Evolutionary conservation across 1,139 yeast species (phyloP).

Genomic region (Lodderomyces elongisporus): DNA sequence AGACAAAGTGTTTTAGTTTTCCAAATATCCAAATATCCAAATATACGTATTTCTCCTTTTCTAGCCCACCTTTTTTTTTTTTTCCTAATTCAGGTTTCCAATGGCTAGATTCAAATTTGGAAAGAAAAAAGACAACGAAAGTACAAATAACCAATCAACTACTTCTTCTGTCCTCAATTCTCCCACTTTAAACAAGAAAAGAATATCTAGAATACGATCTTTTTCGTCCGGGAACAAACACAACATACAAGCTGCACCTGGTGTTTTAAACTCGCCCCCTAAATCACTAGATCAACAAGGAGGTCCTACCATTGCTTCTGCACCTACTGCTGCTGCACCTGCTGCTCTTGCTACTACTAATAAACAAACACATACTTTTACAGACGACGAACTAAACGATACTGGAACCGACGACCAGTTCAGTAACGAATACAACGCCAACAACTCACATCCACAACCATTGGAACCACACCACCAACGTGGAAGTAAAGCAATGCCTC

Average conservation of each 20-base stretch:
- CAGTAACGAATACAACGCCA: neutral
- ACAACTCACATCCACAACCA: neutral
- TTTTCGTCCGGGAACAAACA: no score
- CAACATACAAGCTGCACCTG: neutral
- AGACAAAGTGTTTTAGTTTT: no score
- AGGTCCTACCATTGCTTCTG: constrained; percentile 2
- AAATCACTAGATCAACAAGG: no score
- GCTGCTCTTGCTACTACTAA: constrained; percentile 1
- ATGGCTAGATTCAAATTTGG: constrained; percentile 3
- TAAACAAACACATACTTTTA: neutral
- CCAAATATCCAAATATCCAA: no score
- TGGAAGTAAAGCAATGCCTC: constrained; percentile 7
- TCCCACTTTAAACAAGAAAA: neutral
- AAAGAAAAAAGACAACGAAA: constrained; percentile 1
- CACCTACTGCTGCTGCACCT: constrained; percentile 2
- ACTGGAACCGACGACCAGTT: neutral
- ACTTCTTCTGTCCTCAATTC: no score
- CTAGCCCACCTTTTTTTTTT: no score
- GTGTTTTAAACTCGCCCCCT: neutral
- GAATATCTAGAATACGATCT: neutral
- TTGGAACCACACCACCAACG: neutral
- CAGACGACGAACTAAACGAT: neutral
- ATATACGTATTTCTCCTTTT: no score
- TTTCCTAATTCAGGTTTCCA: no score
- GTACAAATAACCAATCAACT: neutral